Evolutionary conservation across 176 grass and related monocot species (phyloP), one percentile per base, ranked within the genome.

Genomic region (Oryza glumipatula): DNA sequence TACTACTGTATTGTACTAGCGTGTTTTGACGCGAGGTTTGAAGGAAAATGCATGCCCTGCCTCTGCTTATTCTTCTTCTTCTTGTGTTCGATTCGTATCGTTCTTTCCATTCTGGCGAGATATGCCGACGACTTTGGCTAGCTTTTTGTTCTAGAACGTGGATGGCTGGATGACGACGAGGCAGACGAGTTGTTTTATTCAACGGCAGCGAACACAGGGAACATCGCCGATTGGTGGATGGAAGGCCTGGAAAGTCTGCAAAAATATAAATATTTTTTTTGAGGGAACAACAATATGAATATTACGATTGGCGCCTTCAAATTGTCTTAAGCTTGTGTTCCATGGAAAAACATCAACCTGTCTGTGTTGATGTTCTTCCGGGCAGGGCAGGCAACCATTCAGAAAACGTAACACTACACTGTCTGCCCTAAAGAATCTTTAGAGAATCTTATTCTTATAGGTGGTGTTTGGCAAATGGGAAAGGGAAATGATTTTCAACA

Each of bases 31-130:
- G 36, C 5, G 36, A 38, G 36, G 36, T 77, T 60, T 60, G 6
- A 77, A 77, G 73, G 72, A 76, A 76, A 11, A 2, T 26, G 26
- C 26, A 32, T 32, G 26, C 51, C 8, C 49, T 74, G 66, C 70
- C 81, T 83, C 17, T 5, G 5, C 5, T 17, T 12, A 14, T 2
- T 56, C 52, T 14, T 56, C 16, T 0, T 16, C 52, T 56, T 56
- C 17, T 3, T 6, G 2, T 67, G 19, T 65, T 86, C 17, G 3
- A 9, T 23, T 21, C 48, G 44, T 26, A 3, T 9, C 33, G n/a
- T 56, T 52, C 33, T 68, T 58, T 45, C 12, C 49, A 56, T 75
- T 69, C 72, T 9, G 16, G 61, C 17, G 23, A 61, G 39, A 39
- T 3, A 65, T 10, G 48, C 35, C 30, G 9, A 24, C 45, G 16